A percentile compares a stretch with the other conserved stretches of the same genome.
Evolutionary conservation across 163 green algal species (phyloP).

Genomic region (Chlamydomonas reinhardtii): DNA sequence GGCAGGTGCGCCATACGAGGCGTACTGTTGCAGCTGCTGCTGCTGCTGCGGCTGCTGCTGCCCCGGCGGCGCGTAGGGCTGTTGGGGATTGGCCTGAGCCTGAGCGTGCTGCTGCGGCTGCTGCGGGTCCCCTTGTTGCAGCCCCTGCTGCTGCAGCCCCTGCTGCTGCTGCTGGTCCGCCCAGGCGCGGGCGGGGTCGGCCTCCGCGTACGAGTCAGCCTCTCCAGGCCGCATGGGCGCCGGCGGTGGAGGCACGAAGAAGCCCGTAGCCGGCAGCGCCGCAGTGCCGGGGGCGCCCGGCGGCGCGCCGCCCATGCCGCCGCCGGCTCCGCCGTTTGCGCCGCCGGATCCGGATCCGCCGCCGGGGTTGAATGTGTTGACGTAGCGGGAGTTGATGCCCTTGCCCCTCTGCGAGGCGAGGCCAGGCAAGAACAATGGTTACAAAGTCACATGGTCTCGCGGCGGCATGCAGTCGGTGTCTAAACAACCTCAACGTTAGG

Average conservation of each 20-base stretch:
- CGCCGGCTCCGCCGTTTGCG: neutral
- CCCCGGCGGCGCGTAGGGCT: neutral
- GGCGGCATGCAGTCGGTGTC: too few species aligned
- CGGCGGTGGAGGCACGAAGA: constrained; percentile 30
- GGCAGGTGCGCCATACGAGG: neutral
- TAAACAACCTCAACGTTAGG: too few species aligned
- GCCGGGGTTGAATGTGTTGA: constrained; percentile 29
- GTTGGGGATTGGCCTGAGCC: neutral
- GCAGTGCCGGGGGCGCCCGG: too few species aligned
- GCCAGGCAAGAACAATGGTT: too few species aligned
- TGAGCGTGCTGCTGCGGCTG: neutral
- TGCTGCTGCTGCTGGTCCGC: neutral
- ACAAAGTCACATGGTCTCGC: too few species aligned
- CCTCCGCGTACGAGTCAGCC: neutral
- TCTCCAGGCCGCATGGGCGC: constrained; percentile 25
- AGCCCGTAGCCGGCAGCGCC: neutral
- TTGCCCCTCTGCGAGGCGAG: constrained; percentile 3
- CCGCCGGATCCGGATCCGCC: neutral
- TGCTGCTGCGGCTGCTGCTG: neutral
- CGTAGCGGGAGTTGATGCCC: constrained; percentile 47
- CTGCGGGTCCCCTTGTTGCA: neutral
- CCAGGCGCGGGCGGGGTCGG: neutral
- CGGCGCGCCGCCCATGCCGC: neutral
- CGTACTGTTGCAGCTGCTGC: neutral
- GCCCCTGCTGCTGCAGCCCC: neutral